Conservation (phyloP, 164 flowering plant species). For the Annona squamosa region DNA sequence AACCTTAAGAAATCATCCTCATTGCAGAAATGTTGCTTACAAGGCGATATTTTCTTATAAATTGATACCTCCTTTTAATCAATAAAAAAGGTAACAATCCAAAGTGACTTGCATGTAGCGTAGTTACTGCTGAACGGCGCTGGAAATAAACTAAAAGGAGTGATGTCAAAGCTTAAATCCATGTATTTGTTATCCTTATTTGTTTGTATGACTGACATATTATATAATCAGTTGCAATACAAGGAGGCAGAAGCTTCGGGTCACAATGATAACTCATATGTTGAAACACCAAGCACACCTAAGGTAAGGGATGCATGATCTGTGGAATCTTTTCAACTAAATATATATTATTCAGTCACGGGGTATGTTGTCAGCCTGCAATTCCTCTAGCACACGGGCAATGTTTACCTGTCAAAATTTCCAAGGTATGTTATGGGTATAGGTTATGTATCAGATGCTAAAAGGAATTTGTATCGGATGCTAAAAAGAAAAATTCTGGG, state of each 20-base stretch:
- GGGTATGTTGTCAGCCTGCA: not conserved
- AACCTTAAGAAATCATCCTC: not conserved
- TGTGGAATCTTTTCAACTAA: not conserved
- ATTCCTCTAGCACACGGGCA: not conserved
- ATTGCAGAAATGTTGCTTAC: not conserved
- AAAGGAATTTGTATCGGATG: too few species aligned
- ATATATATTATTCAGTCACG: not conserved
- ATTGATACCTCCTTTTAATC: not conserved
- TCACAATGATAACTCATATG: slow-evolving; percentile 57
- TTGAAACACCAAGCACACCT: slow-evolving; percentile 73
- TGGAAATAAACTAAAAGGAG: not conserved
- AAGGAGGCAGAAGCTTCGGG: slow-evolving; percentile 89
- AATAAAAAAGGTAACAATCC: too few species aligned
- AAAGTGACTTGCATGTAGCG: not conserved
- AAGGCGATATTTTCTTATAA: too few species aligned
- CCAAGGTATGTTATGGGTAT: not conserved
- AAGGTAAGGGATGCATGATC: slow-evolving; percentile 34
- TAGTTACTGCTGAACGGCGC: not conserved
- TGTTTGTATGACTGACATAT: not conserved
- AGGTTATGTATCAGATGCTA: too few species aligned
- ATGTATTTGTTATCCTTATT: not conserved
- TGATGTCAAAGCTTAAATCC: not conserved
- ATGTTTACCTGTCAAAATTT: not conserved
- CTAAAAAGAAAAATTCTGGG: too few species aligned
- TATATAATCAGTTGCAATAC: slow-evolving; percentile 54